Evolutionary conservation across 805 yeast genomes (phyloP).

Genomic region (Saturnispora quitensis): DNA sequence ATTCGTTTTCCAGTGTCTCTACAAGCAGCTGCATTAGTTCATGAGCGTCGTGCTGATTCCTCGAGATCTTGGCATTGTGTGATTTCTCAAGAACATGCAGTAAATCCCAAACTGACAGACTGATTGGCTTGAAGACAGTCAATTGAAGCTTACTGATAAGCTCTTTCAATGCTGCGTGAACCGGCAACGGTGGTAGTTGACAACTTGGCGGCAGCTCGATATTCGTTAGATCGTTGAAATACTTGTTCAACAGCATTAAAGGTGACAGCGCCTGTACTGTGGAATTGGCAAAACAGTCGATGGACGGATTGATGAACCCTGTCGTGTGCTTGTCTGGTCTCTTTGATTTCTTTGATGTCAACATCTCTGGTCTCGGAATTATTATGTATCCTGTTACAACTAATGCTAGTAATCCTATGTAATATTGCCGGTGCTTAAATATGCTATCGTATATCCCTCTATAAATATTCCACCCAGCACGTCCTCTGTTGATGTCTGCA

Average conservation of each 20-base stretch:
- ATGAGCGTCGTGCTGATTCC: conserved; percentile 91
- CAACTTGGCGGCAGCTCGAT: conserved; percentile 1
- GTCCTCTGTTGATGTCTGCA: not conserved
- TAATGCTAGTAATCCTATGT: not conserved
- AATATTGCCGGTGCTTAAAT: not conserved
- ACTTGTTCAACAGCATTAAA: conserved; percentile 47
- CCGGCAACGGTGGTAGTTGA: conserved; percentile 33
- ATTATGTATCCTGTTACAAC: not conserved
- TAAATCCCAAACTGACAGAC: conserved; percentile 71
- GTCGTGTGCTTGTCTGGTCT: conserved; percentile 71
- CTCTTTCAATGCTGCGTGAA: conserved; percentile 50
- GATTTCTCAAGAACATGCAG: conserved; percentile 63
- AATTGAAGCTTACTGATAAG: conserved; percentile 52
- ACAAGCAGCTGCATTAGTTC: conserved; percentile 76
- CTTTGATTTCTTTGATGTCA: conserved; percentile 16
- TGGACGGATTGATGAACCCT: conserved; percentile 72
- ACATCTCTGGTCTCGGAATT: not conserved
- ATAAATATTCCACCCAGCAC: not conserved
- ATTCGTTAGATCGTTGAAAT: conserved; percentile 33
- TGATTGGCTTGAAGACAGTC: conserved; percentile 42
- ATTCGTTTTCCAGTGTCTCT: conserved; percentile 69
- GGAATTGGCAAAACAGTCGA: conserved; percentile 90
- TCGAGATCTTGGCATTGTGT: conserved; percentile 63
- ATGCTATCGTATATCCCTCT: not conserved
- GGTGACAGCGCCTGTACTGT: conserved; percentile 73